These are phyloP conservation scores for Aspergillus ellipticus DNA, from an alignment of 495 filamentous ascomycete species.

Conservation along the genomic window DNA sequence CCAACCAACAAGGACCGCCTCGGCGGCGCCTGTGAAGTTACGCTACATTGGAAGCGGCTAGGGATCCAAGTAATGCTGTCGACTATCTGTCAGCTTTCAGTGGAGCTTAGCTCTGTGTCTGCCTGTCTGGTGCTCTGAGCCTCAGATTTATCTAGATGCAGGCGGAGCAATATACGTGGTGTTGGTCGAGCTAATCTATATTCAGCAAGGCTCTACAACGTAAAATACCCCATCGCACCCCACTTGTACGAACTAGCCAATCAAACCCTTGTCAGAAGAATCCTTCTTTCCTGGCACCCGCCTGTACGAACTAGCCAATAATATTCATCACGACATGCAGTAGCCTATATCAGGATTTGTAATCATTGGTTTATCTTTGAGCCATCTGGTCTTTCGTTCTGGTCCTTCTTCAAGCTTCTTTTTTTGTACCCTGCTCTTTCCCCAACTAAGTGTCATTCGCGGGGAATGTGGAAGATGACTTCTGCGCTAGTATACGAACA, in stretches of 20 bases:
- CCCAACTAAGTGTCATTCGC: neutral
- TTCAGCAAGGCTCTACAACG: neutral
- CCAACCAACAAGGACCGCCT: no score
- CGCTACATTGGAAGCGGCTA: no score
- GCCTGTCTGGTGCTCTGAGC: no score
- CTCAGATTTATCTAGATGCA: no score
- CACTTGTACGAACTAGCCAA: constrained; percentile 12
- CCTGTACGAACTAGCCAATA: constrained; percentile 14
- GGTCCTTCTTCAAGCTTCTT: neutral
- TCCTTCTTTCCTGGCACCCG: no score
- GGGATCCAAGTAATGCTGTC: no score
- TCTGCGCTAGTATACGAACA: neutral
- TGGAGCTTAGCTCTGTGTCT: no score
- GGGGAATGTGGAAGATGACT: neutral
- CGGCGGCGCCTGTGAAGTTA: no score
- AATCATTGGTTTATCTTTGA: neutral
- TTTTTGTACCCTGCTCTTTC: constrained; percentile 1
- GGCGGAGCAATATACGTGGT: no score
- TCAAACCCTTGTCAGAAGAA: constrained; percentile 5
- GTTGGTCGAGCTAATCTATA: no score
- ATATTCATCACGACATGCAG: neutral
- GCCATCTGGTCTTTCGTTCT: neutral
- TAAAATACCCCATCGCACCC: constrained; percentile 7
- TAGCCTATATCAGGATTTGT: neutral
- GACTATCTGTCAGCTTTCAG: no score